These are phyloP conservation scores for Tolypocladium amazonense DNA, from an alignment of 2,329 filamentous ascomycete species.

Conservation along the genomic window DNA sequence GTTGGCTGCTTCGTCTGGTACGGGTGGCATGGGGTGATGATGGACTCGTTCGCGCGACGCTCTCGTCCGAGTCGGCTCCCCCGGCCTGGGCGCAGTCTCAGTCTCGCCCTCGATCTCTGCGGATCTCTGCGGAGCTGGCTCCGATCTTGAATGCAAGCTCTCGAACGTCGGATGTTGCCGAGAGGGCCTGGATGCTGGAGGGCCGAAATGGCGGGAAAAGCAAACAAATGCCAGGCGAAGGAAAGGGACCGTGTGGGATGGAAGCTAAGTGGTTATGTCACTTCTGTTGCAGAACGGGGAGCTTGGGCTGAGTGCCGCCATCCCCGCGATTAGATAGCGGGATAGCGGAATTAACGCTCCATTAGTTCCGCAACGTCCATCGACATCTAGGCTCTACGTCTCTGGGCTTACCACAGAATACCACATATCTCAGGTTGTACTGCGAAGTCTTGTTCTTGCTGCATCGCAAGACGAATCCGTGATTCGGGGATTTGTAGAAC, in stretches of 20 bases:
- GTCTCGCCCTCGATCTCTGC: neutral
- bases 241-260: neutral
- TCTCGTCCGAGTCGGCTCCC: neutral
- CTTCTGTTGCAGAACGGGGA: neutral
- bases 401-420: no score
- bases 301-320: neutral
- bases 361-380: no score
- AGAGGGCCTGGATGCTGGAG: neutral
- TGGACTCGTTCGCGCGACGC: neutral
- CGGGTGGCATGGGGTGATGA: conserved; percentile 21
- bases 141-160: neutral
- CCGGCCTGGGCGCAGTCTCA: neutral
- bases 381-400: neutral
- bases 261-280: neutral
- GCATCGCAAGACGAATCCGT: no score
- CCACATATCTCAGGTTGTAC: no score
- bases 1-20: conserved; percentile 15
- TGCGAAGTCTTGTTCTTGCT: no score
- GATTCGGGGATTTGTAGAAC: no score
- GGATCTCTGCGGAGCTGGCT: neutral
- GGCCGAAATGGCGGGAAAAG: no score
- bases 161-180: neutral
- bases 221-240: neutral
- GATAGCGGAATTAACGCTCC: neutral
- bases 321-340: conserved; percentile 1